A percentile compares a stretch with the other conserved stretches of the same genome.
phyloP scores from a whole-genome alignment of 2,329 filamentous ascomycete species.

The Pseudogymnoascus sp. region DNA sequence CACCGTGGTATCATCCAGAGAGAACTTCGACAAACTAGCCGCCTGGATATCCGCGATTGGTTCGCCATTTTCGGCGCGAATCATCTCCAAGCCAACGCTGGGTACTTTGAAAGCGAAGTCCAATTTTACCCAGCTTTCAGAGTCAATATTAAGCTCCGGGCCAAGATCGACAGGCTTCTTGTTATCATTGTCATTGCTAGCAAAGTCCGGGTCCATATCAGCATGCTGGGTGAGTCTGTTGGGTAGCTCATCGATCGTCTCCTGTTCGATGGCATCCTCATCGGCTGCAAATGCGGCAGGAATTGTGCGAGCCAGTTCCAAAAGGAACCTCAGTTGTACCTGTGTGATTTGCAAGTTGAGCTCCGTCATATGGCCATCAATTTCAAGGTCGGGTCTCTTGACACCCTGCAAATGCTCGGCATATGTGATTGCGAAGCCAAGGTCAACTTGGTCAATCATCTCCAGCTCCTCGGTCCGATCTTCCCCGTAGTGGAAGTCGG shows the following conservation, averaged over 20 bases:
- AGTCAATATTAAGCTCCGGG: conserved; percentile 62
- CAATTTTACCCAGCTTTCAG: conserved; percentile 81
- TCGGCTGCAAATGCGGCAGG: conserved; percentile 79
- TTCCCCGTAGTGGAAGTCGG: conserved; percentile 72
- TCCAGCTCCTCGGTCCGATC: conserved; percentile 76
- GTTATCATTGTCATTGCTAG: conserved; percentile 24
- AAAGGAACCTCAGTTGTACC: conserved; percentile 79
- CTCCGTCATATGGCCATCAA: conserved; percentile 86
- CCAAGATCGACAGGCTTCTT: conserved; percentile 45
- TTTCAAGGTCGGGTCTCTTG: conserved; percentile 81
- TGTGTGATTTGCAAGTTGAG: conserved; percentile 86
- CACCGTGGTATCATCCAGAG: conserved; percentile 81
- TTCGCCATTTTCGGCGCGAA: conserved; percentile 65
- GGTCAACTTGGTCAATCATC: conserved; percentile 93
- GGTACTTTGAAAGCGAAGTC: conserved; percentile 86
- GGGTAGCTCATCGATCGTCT: conserved; percentile 68
- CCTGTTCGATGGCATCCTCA: conserved; percentile 59
- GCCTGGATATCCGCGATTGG: conserved; percentile 71
- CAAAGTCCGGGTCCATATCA: neutral
- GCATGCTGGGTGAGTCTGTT: conserved; percentile 27
- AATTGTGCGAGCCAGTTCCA: conserved; percentile 81
- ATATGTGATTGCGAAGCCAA: conserved; percentile 88
- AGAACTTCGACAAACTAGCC: conserved; percentile 87
- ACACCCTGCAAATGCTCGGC: conserved; percentile 71
- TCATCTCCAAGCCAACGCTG: conserved; percentile 79